Evolutionary conservation across 176 grass and related monocot genomes (phyloP), one percentile per base, ranked within the genome.

Genomic region (Metroxylon sagu): DNA sequence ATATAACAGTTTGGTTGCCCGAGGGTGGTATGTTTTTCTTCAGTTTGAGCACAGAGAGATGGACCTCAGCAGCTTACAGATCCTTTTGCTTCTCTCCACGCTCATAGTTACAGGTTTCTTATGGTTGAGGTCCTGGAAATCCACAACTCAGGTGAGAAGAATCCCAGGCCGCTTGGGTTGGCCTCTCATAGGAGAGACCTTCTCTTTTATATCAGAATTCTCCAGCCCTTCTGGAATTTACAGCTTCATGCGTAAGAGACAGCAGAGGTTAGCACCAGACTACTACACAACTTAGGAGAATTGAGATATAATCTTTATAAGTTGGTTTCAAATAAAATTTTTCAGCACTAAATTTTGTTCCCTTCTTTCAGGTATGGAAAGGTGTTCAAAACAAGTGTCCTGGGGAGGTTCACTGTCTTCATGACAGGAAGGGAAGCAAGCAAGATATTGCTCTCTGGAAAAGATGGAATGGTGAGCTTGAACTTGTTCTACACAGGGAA

Each of bases 351-450:
- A 43, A 43, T 43, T 43, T 10, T 43, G 8, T 10, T 43, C 3
- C 35, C 35, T 43, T 43, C 35, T 43, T 43, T 69, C 53, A 87
- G 84, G 25, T 83, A 70, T 53, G 85, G 85, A 53, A 89, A 80
- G 64, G 85, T 89, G 69, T 89, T 89, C 80, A 89, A 89, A 69
- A 89, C 80, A 48, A 76, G 68, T 21, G 73, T 89, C 23, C 57
- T 83, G 65, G 85, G 85, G 0, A 64, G 85, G 80, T 54, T 73
- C 16, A 89, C 80, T 4, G 67, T 89, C 62, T 84, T 89, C 85
- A 74, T 80, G 80, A 89, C 80, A 0, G 85, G 85, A 21, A 65
- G 76, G n/a, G 85, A 84, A 53, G 85, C 85, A 8, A 74, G 76
- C 65, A 89, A 66, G 80, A 61, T 89, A 64, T 64, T 89, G 56